phyloP scores from a whole-genome alignment of 805 yeast genomes.

The Candida silvatica region DNA sequence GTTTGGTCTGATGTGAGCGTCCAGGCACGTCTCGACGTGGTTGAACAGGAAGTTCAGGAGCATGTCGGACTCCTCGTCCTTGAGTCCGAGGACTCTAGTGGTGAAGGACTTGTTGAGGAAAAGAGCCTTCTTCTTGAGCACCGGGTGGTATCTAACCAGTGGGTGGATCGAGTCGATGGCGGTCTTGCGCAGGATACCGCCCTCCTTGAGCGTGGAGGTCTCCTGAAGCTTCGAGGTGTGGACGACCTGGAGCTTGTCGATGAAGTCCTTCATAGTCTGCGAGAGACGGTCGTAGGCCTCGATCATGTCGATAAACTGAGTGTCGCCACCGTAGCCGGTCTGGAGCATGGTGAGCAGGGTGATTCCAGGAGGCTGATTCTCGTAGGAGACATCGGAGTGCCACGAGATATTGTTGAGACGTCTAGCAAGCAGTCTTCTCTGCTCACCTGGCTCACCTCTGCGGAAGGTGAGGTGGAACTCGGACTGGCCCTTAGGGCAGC shows the following conservation, averaged over 20 bases:
- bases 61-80: conserved; percentile 59
- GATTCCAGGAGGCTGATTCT: conserved; percentile 62
- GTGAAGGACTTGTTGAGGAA: conserved; percentile 55
- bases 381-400: conserved; percentile 74
- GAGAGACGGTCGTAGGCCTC: conserved; percentile 70
- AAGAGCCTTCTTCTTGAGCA: conserved; percentile 50
- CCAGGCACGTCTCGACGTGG: conserved; percentile 43
- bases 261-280: conserved; percentile 48
- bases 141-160: conserved; percentile 65
- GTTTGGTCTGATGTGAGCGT: conserved; percentile 58
- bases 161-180: conserved; percentile 62
- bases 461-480: conserved; percentile 58
- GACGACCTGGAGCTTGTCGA: conserved; percentile 54
- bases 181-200: conserved; percentile 60
- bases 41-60: conserved; percentile 48
- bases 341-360: conserved; percentile 62
- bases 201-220: conserved; percentile 38
- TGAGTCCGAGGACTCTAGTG: conserved; percentile 61
- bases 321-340: conserved; percentile 58
- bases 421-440: conserved; percentile 26
- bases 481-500: conserved; percentile 52
- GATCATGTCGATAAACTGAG: conserved; percentile 63
- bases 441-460: conserved; percentile 31
- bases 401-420: conserved; percentile 36
- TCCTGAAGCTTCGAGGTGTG: conserved; percentile 74